A percentile compares a stretch with the other conserved stretches of the same genome.
These are phyloP conservation scores for Aphanomyces invadans DNA, from an alignment of 352 stramenopile genomes.

Conservation along the genomic window DNA sequence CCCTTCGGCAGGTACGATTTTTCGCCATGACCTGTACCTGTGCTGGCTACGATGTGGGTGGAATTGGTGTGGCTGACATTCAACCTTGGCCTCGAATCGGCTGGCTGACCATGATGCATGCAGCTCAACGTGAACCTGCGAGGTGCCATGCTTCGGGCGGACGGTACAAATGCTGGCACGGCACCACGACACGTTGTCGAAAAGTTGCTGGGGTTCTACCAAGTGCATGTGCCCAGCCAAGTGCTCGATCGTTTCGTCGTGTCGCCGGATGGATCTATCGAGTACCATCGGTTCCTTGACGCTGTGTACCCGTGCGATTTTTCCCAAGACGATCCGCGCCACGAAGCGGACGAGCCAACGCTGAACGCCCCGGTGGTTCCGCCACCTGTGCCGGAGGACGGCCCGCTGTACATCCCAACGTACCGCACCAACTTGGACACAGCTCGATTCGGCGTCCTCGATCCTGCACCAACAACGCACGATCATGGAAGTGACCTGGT, in stretches of 20 bases:
- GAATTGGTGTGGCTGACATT: too few species aligned
- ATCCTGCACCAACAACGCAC: background rate
- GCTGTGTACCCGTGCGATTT: constrained; percentile 15
- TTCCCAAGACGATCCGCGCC: background rate
- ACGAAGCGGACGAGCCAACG: background rate
- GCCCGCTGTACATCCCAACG: constrained; percentile 20
- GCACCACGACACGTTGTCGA: background rate
- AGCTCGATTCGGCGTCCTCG: constrained; percentile 18
- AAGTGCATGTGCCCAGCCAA: background rate
- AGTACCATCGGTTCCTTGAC: constrained; percentile 24
- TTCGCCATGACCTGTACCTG: background rate
- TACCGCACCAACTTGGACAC: constrained; percentile 20
- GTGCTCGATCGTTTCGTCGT: background rate
- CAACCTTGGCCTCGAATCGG: background rate
- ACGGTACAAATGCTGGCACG: background rate
- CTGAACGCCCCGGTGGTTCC: background rate
- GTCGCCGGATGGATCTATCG: background rate
- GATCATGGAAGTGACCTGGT: too few species aligned
- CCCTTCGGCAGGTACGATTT: background rate
- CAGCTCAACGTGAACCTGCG: constrained; percentile 17
- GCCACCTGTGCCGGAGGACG: background rate
- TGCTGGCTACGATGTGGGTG: background rate
- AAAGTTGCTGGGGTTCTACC: constrained; percentile 9
- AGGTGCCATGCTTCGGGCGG: background rate
- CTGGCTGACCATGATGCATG: background rate